Evolutionary conservation across 345 rosid genomes (phyloP).

Genomic region (Erodium maritimum): DNA sequence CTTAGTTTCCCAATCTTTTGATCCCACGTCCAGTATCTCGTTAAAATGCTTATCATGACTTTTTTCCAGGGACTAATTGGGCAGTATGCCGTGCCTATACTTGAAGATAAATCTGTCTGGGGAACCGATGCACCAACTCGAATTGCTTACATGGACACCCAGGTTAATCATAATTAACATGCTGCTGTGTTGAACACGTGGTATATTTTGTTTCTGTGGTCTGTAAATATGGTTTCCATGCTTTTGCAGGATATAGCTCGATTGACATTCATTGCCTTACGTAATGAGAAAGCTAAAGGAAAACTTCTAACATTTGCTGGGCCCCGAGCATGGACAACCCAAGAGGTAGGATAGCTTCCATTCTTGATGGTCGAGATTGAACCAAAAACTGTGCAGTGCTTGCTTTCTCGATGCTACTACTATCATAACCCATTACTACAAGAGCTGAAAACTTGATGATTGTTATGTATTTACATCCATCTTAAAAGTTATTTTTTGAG

Average conservation of each 20-base stretch:
- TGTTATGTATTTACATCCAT: too few relatives aligned
- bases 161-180: constrained; percentile 25
- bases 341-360: constrained; percentile 49
- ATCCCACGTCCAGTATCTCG: neutral
- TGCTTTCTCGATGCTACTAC: too few relatives aligned
- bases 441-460: too few relatives aligned
- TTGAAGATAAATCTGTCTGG: constrained; percentile 96
- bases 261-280: constrained; percentile 68
- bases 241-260: constrained; percentile 71
- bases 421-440: too few relatives aligned
- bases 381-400: too few relatives aligned
- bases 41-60: neutral
- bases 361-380: too few relatives aligned
- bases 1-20: neutral
- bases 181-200: neutral
- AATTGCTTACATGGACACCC: constrained; percentile 98
- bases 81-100: constrained; percentile 91
- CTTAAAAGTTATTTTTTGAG: too few relatives aligned
- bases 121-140: constrained; percentile 98
- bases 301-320: constrained; percentile 90
- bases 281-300: constrained; percentile 60
- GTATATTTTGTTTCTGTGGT: neutral
- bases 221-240: neutral
- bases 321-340: constrained; percentile 96
- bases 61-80: constrained; percentile 69